Percentiles rank a stretch among this genome's conserved stretches.
Conservation (phyloP, 2,329 filamentous ascomycete genomes). For the Cordyceps cateniannulata region DNA sequence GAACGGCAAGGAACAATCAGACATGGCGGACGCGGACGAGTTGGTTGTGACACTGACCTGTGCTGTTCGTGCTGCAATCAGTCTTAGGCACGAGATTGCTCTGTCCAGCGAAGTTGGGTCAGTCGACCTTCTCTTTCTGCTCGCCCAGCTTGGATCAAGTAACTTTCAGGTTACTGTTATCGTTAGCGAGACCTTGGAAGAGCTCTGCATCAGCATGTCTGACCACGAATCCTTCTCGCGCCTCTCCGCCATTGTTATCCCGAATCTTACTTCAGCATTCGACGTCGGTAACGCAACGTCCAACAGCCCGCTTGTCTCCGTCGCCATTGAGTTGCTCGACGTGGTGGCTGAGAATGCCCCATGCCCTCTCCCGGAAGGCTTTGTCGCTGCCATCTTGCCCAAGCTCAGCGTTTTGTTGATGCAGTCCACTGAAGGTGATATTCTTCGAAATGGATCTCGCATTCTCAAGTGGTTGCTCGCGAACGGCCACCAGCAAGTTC, state of each 20-base stretch:
- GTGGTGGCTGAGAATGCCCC: constrained; percentile 76
- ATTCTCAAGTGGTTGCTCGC: constrained; percentile 83
- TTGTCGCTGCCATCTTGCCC: constrained; percentile 78
- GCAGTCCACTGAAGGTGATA: constrained; percentile 76
- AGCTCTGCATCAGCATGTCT: constrained; percentile 65
- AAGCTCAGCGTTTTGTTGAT: constrained; percentile 80
- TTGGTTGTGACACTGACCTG: constrained; percentile 86
- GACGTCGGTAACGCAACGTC: constrained; percentile 81
- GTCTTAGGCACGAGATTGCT: constrained; percentile 68
- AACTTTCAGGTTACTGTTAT: constrained; percentile 90
- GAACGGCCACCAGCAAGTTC: constrained; percentile 85
- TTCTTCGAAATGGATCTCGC: constrained; percentile 79
- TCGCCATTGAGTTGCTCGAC: constrained; percentile 78
- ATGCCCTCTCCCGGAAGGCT: constrained; percentile 78
- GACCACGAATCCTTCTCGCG: constrained; percentile 64
- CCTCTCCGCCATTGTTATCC: constrained; percentile 79
- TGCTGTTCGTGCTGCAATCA: constrained; percentile 75
- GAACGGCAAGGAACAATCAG: constrained; percentile 69
- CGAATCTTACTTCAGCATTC: constrained; percentile 81
- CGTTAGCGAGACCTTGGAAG: constrained; percentile 86
- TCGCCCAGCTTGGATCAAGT: constrained; percentile 79
- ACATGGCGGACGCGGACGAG: constrained; percentile 85
- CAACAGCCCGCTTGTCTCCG: constrained; percentile 75
- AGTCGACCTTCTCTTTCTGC: constrained; percentile 76
- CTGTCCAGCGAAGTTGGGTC: constrained; percentile 67